Evolutionary conservation across 1,139 yeast species (phyloP), one percentile per base, ranked within the genome.

Genomic region (Debaryomyces nepalensis): DNA sequence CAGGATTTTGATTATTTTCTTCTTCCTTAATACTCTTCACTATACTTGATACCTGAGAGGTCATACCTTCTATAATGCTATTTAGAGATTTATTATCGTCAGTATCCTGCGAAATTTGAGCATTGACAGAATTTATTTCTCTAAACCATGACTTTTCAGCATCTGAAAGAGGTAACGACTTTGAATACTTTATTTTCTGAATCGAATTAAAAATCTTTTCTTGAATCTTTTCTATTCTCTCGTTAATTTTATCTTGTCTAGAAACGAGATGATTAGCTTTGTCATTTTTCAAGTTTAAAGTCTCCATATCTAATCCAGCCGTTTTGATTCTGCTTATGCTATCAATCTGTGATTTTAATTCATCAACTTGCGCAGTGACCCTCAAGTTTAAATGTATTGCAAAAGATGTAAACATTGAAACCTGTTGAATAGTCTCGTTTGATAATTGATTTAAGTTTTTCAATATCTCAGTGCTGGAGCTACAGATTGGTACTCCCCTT

Each of bases 131-230:
- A 43, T 72, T 70, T 21, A 73, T 54, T 45, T 73, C 77, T 26
- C 57, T 57, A 38, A 68, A 62, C 76, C 77, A 73, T 4, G 44
- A 40, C 35, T 51, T 59, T 46, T 73, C 79, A 4, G 64, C 64
- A 4, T 54, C 50, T 0, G 75, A 68, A 15, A 72, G 50, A 3
- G 75, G 75, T 9, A 66, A 47, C 1, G 62, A 46, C 22, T 52
- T 55, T 4, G 48, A 40, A 9, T 55, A 51, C 30, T 54, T 59
- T 9, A 55, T 41, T 12, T 52, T 49, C 33, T 60, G 61, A 4
- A 64, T 51, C 9, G 60, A 52, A 3, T 50, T 47, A n/a, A 54
- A 51, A 4, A 71, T 45, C 39, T 54, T 62, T 4, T 45, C 40
- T 39, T 65, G 65, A 19, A 70, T 42, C 1, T 20, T 27, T 2